A percentile compares a stretch with the other conserved stretches of the same genome.
Evolutionary conservation across 352 stramenopile genomes (phyloP).

Genomic region (Thalassiosira mediterranea): DNA sequence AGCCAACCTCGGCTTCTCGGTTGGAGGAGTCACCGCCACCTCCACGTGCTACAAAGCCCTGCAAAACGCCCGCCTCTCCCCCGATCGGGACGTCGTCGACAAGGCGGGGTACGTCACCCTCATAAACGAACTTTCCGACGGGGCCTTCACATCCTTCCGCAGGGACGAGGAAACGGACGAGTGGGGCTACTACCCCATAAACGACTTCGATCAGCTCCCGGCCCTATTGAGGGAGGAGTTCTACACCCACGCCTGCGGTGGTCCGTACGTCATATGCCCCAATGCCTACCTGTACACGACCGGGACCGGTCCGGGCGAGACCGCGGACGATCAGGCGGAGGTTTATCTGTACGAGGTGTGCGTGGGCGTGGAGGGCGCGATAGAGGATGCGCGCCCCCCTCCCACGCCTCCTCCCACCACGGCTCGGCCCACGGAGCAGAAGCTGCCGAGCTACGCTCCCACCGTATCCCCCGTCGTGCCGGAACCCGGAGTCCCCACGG

Average conservation of each 20-base stretch:
- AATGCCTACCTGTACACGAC: constrained; percentile 24
- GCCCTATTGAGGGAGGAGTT: constrained; percentile 11
- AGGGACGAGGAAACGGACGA: constrained; percentile 6
- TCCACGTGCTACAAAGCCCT: constrained; percentile 18
- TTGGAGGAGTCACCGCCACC: constrained; percentile 11
- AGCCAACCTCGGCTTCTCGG: neutral
- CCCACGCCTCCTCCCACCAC: constrained; percentile 8
- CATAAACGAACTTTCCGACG: constrained; percentile 21
- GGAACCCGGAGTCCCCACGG: neutral
- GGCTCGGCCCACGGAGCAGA: neutral
- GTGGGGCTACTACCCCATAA: constrained; percentile 11
- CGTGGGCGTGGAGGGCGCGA: constrained; percentile 18
- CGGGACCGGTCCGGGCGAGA: constrained; percentile 6
- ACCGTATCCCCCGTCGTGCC: neutral
- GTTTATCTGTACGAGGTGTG: constrained; percentile 37
- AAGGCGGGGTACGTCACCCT: constrained; percentile 20
- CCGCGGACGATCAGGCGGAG: constrained; percentile 8
- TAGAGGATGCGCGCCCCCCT: constrained; percentile 8
- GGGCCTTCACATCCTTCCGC: constrained; percentile 18
- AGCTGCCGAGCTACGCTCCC: neutral
- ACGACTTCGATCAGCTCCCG: constrained; percentile 16
- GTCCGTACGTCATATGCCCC: constrained; percentile 3
- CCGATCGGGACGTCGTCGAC: constrained; percentile 8
- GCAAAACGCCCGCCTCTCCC: neutral
- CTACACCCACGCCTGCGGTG: constrained; percentile 27